phyloP scores from a whole-genome alignment of 345 rosid species.

The Linum tenue region DNA sequence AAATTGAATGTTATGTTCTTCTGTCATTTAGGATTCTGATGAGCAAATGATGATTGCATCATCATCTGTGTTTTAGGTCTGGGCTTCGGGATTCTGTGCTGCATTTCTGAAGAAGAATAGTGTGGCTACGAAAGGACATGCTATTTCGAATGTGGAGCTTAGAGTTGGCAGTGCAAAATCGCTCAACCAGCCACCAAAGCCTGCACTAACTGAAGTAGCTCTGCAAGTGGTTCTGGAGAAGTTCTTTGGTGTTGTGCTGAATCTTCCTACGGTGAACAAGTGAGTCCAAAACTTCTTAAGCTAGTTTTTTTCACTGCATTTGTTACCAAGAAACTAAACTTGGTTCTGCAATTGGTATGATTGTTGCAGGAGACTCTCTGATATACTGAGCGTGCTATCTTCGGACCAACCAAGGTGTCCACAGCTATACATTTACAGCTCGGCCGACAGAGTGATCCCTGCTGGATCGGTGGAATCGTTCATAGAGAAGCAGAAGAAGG shows the following conservation, averaged over 20 bases:
- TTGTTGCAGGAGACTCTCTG: conserved; percentile 64
- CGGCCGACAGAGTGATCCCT: conserved; percentile 93
- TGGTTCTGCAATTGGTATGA: neutral
- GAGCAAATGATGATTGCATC: conserved; percentile 11
- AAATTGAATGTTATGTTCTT: neutral
- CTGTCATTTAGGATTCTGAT: neutral
- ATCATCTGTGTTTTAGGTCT: conserved; percentile 42
- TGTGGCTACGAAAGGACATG: conserved; percentile 60
- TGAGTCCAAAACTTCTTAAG: conserved; percentile 2
- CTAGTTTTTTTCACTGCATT: neutral
- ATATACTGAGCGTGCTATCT: conserved; percentile 53
- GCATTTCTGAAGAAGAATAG: conserved; percentile 87
- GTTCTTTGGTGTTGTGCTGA: conserved; percentile 63
- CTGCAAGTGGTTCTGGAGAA: conserved; percentile 70
- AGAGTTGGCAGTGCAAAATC: conserved; percentile 18
- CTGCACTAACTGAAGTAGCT: conserved; percentile 71
- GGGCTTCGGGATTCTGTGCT: conserved; percentile 97
- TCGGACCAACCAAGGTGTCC: conserved; percentile 84
- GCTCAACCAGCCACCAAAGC: conserved; percentile 41
- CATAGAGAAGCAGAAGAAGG: conserved; percentile 64
- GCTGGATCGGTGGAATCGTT: conserved; percentile 70
- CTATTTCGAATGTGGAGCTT: conserved; percentile 20
- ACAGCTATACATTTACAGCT: conserved; percentile 89
- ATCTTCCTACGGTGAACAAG: conserved; percentile 84
- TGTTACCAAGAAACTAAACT: neutral